phyloP scores from a whole-genome alignment of 495 filamentous ascomycete species.

The Cryomyces minteri region DNA sequence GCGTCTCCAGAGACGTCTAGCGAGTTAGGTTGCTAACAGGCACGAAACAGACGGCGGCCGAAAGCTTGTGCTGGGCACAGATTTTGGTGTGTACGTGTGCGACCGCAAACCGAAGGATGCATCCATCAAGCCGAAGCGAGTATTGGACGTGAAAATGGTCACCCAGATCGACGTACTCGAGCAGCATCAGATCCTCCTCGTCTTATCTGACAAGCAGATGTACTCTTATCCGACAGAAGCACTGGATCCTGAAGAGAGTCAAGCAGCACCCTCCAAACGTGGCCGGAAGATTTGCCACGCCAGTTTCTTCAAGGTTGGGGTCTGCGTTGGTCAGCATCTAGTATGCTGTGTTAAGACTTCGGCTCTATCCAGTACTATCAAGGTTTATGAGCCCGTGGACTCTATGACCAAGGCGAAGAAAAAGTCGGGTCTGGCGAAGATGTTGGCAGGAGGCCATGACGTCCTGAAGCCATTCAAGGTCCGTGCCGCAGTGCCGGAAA shows the following conservation, averaged over 20 bases:
- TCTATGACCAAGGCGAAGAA: conserved; percentile 72
- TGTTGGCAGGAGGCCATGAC: conserved; percentile 88
- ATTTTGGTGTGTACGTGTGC: conserved; percentile 77
- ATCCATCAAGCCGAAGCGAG: conserved; percentile 52
- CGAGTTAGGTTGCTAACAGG: conserved; percentile 15
- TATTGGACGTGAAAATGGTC: conserved; percentile 72
- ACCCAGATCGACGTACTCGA: conserved; percentile 94
- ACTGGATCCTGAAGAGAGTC: conserved; percentile 54
- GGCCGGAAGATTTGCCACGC: conserved; percentile 97
- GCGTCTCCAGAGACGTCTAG: conserved; percentile 6
- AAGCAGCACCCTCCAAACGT: conserved; percentile 46
- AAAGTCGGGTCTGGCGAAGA: conserved; percentile 80
- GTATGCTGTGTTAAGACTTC: conserved; percentile 90
- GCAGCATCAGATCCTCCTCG: conserved; percentile 77
- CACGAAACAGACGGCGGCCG: conserved; percentile 60
- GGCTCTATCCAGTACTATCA: conserved; percentile 81
- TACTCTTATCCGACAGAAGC: conserved; percentile 73
- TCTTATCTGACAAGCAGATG: conserved; percentile 84
- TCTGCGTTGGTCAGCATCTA: conserved; percentile 83
- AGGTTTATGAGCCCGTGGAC: conserved; percentile 94
- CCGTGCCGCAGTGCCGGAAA: conserved; percentile 5
- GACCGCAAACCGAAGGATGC: conserved; percentile 80
- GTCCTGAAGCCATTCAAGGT: conserved; percentile 88
- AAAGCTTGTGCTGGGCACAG: conserved; percentile 86
- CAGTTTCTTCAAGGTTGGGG: conserved; percentile 95